Conservation (phyloP, 129 eudicot genomes). For the Calendula officinalis region DNA sequence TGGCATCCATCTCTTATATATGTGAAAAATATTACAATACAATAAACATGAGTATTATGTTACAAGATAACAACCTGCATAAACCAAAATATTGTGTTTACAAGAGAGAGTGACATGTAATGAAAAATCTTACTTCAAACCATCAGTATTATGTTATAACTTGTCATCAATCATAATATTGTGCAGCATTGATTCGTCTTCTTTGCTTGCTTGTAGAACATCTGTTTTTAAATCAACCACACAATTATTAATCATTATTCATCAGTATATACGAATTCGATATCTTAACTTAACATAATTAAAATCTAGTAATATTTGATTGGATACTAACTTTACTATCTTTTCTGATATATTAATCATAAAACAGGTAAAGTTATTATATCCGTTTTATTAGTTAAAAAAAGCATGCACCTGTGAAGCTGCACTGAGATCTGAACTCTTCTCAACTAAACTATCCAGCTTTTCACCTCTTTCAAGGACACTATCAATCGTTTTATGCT, state of each 20-base stretch:
- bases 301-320: no score
- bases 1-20: neutral
- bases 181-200: slow-evolving; percentile 89
- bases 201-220: slow-evolving; percentile 98
- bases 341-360: no score
- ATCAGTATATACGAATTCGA: no score
- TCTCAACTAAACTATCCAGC: slow-evolving; percentile 91
- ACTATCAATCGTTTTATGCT: slow-evolving; percentile 95
- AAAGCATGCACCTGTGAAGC: slow-evolving; percentile 74
- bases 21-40: slow-evolving; percentile 9
- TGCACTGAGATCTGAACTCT: slow-evolving; percentile 92
- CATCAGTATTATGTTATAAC: neutral
- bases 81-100: slow-evolving; percentile 1
- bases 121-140: neutral
- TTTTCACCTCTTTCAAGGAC: slow-evolving; percentile 90
- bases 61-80: slow-evolving; percentile 2
- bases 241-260: neutral
- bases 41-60: slow-evolving; percentile 18
- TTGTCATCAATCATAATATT: slow-evolving; percentile 48
- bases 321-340: no score
- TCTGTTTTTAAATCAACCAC: slow-evolving; percentile 43
- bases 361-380: no score
- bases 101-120: neutral
- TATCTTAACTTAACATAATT: no score
- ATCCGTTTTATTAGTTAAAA: no score